These are phyloP conservation scores for Vitis cinerea DNA, from an alignment of 164 flowering plant species.

Conservation along the genomic window DNA sequence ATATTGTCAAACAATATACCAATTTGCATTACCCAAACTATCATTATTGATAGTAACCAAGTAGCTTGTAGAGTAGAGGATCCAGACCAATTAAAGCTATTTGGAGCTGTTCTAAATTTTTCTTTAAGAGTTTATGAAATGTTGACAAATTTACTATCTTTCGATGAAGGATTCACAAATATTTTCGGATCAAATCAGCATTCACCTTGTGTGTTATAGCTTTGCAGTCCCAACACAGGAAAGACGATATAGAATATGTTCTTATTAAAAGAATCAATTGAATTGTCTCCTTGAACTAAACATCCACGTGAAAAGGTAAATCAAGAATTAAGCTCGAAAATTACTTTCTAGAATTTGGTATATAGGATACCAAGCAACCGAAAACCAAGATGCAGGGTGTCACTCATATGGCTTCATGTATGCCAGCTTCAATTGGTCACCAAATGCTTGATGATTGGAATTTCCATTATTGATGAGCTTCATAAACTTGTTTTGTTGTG, in stretches of 20 bases:
- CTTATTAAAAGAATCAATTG: constrained; percentile 1
- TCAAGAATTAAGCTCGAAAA: constrained; percentile 22
- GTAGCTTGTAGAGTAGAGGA: no score
- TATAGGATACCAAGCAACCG: constrained; percentile 32
- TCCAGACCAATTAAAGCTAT: no score
- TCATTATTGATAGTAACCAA: no score
- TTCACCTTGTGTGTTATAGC: constrained; percentile 5
- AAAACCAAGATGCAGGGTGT: constrained; percentile 21
- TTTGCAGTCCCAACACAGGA: constrained; percentile 24
- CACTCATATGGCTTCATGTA: constrained; percentile 12
- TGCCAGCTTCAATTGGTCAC: constrained; percentile 12
- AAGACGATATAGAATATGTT: constrained; percentile 13
- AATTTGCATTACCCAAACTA: no score
- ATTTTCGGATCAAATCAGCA: constrained; percentile 4
- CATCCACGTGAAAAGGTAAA: constrained; percentile 23
- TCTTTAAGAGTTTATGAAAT: not conserved
- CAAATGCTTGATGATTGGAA: constrained; percentile 9
- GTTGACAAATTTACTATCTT: not conserved
- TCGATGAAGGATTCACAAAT: not conserved
- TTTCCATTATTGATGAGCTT: constrained; percentile 12
- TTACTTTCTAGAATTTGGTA: constrained; percentile 27
- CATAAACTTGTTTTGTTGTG: not conserved
- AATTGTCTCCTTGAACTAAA: constrained; percentile 5
- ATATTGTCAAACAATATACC: no score
- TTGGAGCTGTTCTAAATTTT: not conserved